phyloP scores from a whole-genome alignment of 1,284 basidiomycete species.

The Phellopilus nigrolimitatus region DNA sequence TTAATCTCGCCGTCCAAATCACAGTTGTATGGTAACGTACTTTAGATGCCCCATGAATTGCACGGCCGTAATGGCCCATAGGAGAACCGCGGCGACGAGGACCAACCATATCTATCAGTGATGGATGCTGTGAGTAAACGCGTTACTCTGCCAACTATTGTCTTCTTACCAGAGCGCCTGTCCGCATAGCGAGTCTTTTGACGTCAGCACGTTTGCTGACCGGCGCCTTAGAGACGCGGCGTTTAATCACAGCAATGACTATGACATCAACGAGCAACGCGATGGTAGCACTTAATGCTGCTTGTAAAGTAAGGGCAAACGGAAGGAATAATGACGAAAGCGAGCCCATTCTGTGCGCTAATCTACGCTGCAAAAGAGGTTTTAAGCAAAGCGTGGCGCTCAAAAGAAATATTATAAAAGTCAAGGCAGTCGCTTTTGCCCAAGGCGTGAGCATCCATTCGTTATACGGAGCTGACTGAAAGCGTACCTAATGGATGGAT shows the following conservation, averaged over 20 bases:
- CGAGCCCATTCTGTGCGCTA: background rate
- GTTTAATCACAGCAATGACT: background rate
- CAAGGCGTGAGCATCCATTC: background rate
- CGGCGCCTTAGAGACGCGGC: background rate
- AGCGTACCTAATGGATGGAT: slow-evolving; percentile 13
- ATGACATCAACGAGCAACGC: background rate
- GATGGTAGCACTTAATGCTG: background rate
- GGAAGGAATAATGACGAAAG: slow-evolving; percentile 11
- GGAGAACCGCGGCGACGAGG: slow-evolving; percentile 2
- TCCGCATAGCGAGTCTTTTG: too few relatives aligned
- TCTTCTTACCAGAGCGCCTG: too few relatives aligned
- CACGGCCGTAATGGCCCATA: slow-evolving; percentile 5
- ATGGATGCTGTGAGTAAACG: too few relatives aligned
- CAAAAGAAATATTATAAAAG: slow-evolving; percentile 13
- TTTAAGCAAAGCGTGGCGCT: background rate
- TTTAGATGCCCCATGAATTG: background rate
- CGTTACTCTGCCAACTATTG: too few relatives aligned
- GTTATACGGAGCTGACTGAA: background rate
- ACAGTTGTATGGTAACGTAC: background rate
- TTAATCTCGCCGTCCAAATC: too few relatives aligned
- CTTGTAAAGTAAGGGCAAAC: slow-evolving; percentile 3
- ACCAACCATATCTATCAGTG: slow-evolving; percentile 6
- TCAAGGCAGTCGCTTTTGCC: background rate
- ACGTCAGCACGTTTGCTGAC: background rate
- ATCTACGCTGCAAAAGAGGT: slow-evolving; percentile 8